Evolutionary conservation across 1,284 basidiomycete species (phyloP).

Genomic region (Cutaneotrichosporon sp.): DNA sequence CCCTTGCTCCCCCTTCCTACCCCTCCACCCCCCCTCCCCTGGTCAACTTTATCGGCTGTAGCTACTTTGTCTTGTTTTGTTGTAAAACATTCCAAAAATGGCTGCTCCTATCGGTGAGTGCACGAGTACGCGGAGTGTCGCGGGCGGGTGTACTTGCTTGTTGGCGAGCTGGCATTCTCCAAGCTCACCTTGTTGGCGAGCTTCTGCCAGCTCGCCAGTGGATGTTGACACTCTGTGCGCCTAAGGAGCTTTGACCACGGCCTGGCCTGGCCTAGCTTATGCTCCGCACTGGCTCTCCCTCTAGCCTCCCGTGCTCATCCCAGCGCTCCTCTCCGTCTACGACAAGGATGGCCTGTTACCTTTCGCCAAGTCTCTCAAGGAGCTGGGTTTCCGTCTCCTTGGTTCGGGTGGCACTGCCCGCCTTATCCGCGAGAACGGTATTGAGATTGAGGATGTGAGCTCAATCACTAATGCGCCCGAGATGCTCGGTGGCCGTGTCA

Average conservation of each 20-base stretch:
- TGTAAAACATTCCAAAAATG: neutral
- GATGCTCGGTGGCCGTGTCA: conserved; percentile 97
- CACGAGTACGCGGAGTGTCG: neutral
- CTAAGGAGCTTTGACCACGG: no score
- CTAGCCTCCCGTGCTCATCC: neutral
- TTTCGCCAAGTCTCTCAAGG: conserved; percentile 78
- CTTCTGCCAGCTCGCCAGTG: no score
- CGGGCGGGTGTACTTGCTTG: no score
- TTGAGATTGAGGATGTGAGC: conserved; percentile 95
- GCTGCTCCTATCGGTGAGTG: conserved; percentile 25
- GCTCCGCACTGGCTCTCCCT: no score
- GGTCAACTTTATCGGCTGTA: neutral
- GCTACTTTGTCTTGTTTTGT: neutral
- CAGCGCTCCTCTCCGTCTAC: conserved; percentile 90
- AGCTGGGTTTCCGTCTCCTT: conserved; percentile 79
- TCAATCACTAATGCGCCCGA: conserved; percentile 99
- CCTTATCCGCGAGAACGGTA: conserved; percentile 90
- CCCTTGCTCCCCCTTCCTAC: no score
- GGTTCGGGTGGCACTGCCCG: conserved; percentile 98
- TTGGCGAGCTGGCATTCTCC: no score
- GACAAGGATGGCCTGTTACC: conserved; percentile 92
- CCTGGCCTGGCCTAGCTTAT: no score
- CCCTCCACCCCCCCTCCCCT: no score
- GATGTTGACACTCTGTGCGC: no score
- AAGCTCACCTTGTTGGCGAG: no score